Evolutionary conservation across 805 yeast species (phyloP).

Genomic region (Babjeviella inositovora): DNA sequence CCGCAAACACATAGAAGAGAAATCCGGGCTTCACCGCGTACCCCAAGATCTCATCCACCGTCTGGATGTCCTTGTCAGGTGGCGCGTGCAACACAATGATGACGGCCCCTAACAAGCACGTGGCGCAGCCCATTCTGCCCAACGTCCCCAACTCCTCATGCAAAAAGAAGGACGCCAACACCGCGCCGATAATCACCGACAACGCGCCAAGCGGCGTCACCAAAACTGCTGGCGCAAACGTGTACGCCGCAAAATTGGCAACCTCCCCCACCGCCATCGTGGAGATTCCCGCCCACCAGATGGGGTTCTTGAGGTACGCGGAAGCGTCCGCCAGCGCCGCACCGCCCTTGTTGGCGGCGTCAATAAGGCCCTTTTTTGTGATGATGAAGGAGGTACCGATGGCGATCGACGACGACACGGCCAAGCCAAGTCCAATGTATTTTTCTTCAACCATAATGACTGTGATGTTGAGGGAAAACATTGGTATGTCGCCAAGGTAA

Average conservation of each 20-base stretch:
- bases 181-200: slow-evolving; percentile 84
- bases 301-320: slow-evolving; percentile 67
- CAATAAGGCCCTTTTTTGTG: slow-evolving; percentile 73
- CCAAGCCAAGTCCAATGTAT: slow-evolving; percentile 78
- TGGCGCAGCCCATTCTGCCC: slow-evolving; percentile 89
- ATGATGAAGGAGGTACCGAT: slow-evolving; percentile 83
- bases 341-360: slow-evolving; percentile 48
- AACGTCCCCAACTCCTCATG: slow-evolving; percentile 77
- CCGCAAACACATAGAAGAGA: slow-evolving; percentile 44
- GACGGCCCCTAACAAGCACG: slow-evolving; percentile 76
- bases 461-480: slow-evolving; percentile 2
- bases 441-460: slow-evolving; percentile 47
- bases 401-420: slow-evolving; percentile 76
- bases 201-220: slow-evolving; percentile 89
- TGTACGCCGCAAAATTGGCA: slow-evolving; percentile 88
- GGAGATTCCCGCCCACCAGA: slow-evolving; percentile 89
- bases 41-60: slow-evolving; percentile 74
- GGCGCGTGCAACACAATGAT: slow-evolving; percentile 87
- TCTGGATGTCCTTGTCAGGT: slow-evolving; percentile 76
- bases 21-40: slow-evolving; percentile 74
- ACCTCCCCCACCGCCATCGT: slow-evolving; percentile 87
- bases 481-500: no score
- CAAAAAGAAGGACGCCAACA: slow-evolving; percentile 69
- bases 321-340: slow-evolving; percentile 51
- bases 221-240: slow-evolving; percentile 86